A percentile compares a stretch with the other conserved stretches of the same genome.
These are phyloP conservation scores for Thelonectria discophora DNA, from an alignment of 2,329 filamentous ascomycete genomes.

Conservation along the genomic window DNA sequence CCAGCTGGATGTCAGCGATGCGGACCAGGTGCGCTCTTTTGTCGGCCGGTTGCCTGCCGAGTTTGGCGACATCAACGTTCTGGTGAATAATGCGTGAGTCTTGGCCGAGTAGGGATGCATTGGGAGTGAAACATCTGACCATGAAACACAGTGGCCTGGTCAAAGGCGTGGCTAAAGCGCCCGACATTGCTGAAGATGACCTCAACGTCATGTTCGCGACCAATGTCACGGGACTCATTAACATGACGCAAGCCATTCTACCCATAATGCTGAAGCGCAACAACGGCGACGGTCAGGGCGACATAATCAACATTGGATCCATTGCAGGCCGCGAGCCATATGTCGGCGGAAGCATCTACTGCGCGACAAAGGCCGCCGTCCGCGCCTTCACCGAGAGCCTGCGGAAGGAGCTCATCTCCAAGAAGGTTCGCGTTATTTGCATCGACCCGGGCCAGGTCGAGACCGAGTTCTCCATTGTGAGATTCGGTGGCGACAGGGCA, in stretches of 20 bases:
- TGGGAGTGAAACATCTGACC: conserved; percentile 2
- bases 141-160: conserved; percentile 74
- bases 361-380: conserved; percentile 88
- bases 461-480: conserved; percentile 91
- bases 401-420: conserved; percentile 82
- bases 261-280: conserved; percentile 80
- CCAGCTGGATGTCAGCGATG: conserved; percentile 85
- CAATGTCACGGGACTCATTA: conserved; percentile 93
- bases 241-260: conserved; percentile 92
- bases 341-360: conserved; percentile 87
- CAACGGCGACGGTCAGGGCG: conserved; percentile 76
- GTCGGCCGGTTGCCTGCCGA: conserved; percentile 78
- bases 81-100: conserved; percentile 92
- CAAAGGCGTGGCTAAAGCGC: conserved; percentile 85
- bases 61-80: conserved; percentile 82
- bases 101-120: too few relatives aligned
- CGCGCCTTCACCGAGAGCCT: conserved; percentile 84
- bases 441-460: conserved; percentile 93
- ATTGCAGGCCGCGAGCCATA: conserved; percentile 92
- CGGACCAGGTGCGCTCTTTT: conserved; percentile 77
- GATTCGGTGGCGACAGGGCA: conserved; percentile 85
- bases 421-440: conserved; percentile 82
- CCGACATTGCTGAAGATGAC: conserved; percentile 84
- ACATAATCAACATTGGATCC: conserved; percentile 93
- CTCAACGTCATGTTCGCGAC: conserved; percentile 88